Percentiles rank a stretch among this genome's conserved stretches.
Evolutionary conservation across 257 asterid species (phyloP).

Genomic region (Capsicum baccatum): DNA sequence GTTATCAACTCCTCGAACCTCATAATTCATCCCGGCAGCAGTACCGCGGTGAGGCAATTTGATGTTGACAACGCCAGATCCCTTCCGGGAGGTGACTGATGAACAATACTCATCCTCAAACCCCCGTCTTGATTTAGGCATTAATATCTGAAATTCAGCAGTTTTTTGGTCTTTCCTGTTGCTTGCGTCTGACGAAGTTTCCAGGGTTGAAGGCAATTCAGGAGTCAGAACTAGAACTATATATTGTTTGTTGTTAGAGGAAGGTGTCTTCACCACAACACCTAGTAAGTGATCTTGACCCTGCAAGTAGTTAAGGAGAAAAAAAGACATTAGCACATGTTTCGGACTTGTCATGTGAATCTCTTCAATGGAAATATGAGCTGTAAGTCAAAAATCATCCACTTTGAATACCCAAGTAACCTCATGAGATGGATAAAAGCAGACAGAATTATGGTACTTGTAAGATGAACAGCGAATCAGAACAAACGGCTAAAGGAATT

Average conservation of each 20-base stretch:
- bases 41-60: constrained; percentile 81
- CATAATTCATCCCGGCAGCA: constrained; percentile 83
- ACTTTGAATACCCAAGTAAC: constrained; percentile 14
- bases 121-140: constrained; percentile 93
- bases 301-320: constrained; percentile 54
- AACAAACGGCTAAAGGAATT: constrained; percentile 19
- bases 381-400: neutral
- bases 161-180: constrained; percentile 47
- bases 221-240: constrained; percentile 87
- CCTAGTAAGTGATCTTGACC: constrained; percentile 93
- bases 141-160: constrained; percentile 64
- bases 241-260: constrained; percentile 70
- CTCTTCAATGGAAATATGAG: constrained; percentile 20
- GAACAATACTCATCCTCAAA: constrained; percentile 84
- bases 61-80: constrained; percentile 73
- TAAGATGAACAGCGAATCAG: constrained; percentile 11
- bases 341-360: constrained; percentile 15
- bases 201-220: constrained; percentile 56
- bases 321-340: constrained; percentile 26
- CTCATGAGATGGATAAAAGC: neutral
- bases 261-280: constrained; percentile 76
- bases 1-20: constrained; percentile 77
- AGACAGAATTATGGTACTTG: constrained; percentile 14
- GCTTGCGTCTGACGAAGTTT: constrained; percentile 48
- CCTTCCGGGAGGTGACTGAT: constrained; percentile 71